Evolutionary conservation across 2,329 filamentous ascomycete species (phyloP).

Genomic region (Atkinsonella hypoxylon): DNA sequence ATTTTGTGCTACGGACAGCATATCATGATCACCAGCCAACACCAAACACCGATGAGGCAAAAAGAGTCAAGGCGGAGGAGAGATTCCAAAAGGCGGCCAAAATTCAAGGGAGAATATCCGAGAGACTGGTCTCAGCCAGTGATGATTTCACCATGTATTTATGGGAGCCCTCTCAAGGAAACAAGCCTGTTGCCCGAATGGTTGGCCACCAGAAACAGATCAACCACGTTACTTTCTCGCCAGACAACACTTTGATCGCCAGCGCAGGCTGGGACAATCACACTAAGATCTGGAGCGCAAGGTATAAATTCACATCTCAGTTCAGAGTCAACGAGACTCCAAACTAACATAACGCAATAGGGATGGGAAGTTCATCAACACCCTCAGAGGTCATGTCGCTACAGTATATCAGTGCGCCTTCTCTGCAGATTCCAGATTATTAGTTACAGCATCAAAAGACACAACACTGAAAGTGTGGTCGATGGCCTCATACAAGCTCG

Average conservation of each 20-base stretch:
- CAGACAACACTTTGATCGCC: conserved; percentile 77
- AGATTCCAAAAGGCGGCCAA: conserved; percentile 79
- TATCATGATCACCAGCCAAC: conserved; percentile 73
- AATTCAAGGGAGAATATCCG: conserved; percentile 62
- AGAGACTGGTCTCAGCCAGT: conserved; percentile 78
- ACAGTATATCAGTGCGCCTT: conserved; percentile 90
- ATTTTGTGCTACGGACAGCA: conserved; percentile 74
- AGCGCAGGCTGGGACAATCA: conserved; percentile 90
- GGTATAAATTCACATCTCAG: conserved; percentile 28
- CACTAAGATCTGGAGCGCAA: conserved; percentile 80
- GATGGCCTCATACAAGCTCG: conserved; percentile 70
- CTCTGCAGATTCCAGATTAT: conserved; percentile 77
- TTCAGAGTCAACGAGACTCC: background rate
- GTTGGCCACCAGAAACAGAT: conserved; percentile 95
- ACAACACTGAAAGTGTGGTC: conserved; percentile 95
- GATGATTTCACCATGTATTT: conserved; percentile 96
- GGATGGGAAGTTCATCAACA: conserved; percentile 70
- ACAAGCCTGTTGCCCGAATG: conserved; percentile 77
- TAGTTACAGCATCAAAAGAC: conserved; percentile 83
- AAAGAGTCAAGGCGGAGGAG: conserved; percentile 61
- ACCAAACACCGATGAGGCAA: conserved; percentile 57
- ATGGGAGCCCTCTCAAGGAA: conserved; percentile 71
- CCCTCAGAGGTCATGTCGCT: conserved; percentile 75
- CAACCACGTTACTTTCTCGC: conserved; percentile 90
- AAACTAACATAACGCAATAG: conserved; percentile 18